Conservation (phyloP, 2,329 filamentous ascomycete species). For the Myriosclerotinia curreyana region DNA sequence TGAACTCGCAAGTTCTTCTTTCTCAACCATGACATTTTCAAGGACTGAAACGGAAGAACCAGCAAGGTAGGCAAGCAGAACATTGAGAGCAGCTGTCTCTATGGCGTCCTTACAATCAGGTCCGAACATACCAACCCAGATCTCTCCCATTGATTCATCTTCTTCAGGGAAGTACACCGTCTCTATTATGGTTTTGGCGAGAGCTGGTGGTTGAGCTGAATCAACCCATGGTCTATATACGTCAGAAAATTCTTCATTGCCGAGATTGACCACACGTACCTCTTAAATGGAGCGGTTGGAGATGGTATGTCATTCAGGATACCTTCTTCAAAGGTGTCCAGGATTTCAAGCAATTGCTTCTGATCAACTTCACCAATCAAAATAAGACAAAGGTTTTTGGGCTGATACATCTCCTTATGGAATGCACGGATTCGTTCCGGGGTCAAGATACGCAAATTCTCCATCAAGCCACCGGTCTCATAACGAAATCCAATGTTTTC, state of each 20-base stretch:
- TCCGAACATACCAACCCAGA: conserved; percentile 82
- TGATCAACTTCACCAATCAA: conserved; percentile 92
- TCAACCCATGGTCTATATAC: conserved; percentile 76
- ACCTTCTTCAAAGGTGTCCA: conserved; percentile 84
- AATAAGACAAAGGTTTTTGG: conserved; percentile 87
- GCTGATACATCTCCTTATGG: conserved; percentile 96
- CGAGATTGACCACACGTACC: conserved; percentile 30
- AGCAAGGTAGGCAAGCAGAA: conserved; percentile 81
- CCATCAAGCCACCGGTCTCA: conserved; percentile 97
- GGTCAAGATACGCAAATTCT: conserved; percentile 80
- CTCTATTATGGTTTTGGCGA: conserved; percentile 70
- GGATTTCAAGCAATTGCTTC: conserved; percentile 69
- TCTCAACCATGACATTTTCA: conserved; percentile 89
- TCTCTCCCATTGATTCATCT: conserved; percentile 88
- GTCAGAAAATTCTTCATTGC: conserved; percentile 22
- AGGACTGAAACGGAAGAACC: conserved; percentile 90
- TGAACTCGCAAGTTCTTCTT: conserved; percentile 84
- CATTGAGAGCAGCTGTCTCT: conserved; percentile 68
- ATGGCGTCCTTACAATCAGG: conserved; percentile 72
- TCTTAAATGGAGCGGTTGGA: conserved; percentile 70
- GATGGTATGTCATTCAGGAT: conserved; percentile 80
- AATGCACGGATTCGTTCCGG: conserved; percentile 91
- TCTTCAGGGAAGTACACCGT: conserved; percentile 92
- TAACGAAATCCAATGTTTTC: conserved; percentile 90
- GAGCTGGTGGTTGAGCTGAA: conserved; percentile 69